Base-by-base conservation (phyloP, 73 alveolate genomes). In the Strombidium stylifer region DNA sequence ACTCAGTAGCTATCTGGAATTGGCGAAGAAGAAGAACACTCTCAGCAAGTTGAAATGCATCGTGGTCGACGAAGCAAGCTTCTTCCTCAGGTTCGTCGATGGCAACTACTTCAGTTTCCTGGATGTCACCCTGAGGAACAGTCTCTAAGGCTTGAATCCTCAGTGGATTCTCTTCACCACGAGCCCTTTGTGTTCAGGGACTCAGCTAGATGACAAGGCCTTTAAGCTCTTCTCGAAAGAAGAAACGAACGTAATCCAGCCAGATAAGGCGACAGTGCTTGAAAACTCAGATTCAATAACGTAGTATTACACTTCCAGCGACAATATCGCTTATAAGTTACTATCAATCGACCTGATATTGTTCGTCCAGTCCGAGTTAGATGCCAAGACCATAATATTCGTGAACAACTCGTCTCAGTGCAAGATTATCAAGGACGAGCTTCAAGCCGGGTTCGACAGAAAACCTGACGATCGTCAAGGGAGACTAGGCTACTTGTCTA, bases 21-120 rank as follows among this genome's bases (percentile, higher is more conserved):
- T 19, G 99, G 94, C 79, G 99, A 96, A 64, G 99, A 98, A 19
- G 99, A 96, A 72, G 97, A 94, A 87, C 52, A 79, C 82, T 85
- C 55, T 72, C 89, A 53, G 95, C 95, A 8, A 85, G 92, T 35
- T 85, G 23, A 30, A 54, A 32, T 20, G 86, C 28, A 14, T 27
- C 20, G 0, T 39, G 66, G 20, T 40, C 3, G 20, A 62, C 32
- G 18, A 64, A 54, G 25, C 37, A 81, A 14, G 44, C 50, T n/a
- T n/a, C n/a, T n/a, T n/a, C n/a, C n/a, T n/a, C n/a, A n/a, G n/a
- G n/a, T n/a, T n/a, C n/a, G n/a, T n/a, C n/a, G n/a, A n/a, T n/a
- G n/a, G n/a, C n/a, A n/a, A n/a, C n/a, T n/a, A n/a, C n/a, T n/a
- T n/a, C n/a, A n/a, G n/a, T n/a, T n/a, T n/a, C n/a, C n/a, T n/a